These are phyloP conservation scores for Dendrobium catenatum DNA, from an alignment of 106 monocot genomes.

Conservation along the genomic window DNA sequence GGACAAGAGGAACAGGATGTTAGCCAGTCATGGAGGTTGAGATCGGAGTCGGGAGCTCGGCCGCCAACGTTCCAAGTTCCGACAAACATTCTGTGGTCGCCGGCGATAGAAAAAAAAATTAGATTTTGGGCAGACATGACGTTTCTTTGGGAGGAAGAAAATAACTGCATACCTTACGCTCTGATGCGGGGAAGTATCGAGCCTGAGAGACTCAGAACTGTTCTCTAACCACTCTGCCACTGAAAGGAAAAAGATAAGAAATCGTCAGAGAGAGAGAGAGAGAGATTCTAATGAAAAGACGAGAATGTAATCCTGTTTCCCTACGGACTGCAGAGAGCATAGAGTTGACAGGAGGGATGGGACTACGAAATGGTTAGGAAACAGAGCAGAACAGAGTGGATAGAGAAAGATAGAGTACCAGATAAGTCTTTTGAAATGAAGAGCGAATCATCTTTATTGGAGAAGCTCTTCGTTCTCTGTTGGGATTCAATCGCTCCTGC, in stretches of 20 bases:
- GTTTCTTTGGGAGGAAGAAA: neutral
- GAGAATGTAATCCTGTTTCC: neutral
- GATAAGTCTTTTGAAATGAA: conserved; percentile 3
- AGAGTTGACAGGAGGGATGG: neutral
- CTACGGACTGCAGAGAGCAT: neutral
- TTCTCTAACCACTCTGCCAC: conserved; percentile 9
- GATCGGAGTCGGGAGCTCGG: conserved; percentile 35
- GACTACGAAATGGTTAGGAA: neutral
- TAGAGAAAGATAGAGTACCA: neutral
- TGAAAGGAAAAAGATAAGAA: neutral
- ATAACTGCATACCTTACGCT: conserved; percentile 6
- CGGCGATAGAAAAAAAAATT: neutral
- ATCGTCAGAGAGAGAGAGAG: neutral
- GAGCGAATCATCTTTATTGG: neutral
- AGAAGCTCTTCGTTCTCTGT: conserved; percentile 1
- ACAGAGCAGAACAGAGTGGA: conserved; percentile 7
- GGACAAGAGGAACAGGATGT: conserved; percentile 17
- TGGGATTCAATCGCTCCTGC: neutral
- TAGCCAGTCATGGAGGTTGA: conserved; percentile 54
- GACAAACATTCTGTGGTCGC: conserved; percentile 48
- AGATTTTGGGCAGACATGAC: neutral
- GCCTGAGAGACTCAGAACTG: neutral
- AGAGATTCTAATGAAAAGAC: neutral
- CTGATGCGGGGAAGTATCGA: neutral
- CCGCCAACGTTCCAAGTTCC: conserved; percentile 88